Evolutionary conservation across 768 basidiomycete genomes (phyloP).

Genomic region (Galerina marginata): DNA sequence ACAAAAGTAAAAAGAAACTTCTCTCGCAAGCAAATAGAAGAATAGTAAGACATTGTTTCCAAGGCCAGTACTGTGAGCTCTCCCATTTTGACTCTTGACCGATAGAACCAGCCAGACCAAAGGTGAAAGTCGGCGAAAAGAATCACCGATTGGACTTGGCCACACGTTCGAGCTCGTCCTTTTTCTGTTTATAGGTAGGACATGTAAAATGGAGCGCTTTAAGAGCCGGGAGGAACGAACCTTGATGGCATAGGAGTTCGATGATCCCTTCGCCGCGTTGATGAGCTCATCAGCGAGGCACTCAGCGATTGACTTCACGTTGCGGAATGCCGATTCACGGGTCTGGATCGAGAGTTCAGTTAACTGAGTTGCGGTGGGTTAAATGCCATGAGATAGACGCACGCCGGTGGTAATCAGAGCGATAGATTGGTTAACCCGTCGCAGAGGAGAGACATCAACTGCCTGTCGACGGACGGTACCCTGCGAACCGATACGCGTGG

Average conservation of each 20-base stretch:
- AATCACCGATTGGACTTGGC: slow-evolving; percentile 99
- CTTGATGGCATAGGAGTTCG: slow-evolving; percentile 99
- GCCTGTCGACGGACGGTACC: slow-evolving; percentile 99
- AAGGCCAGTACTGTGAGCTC: slow-evolving; percentile 17
- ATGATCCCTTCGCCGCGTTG: slow-evolving; percentile 99
- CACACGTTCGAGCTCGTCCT: slow-evolving; percentile 99
- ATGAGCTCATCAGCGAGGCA: slow-evolving; percentile 99
- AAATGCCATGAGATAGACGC: slow-evolving; percentile 39
- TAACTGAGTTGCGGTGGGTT: not conserved
- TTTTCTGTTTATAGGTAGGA: slow-evolving; percentile 66
- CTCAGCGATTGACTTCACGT: slow-evolving; percentile 99
- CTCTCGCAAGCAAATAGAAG: slow-evolving; percentile 23
- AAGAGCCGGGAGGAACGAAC: slow-evolving; percentile 40
- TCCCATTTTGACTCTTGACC: slow-evolving; percentile 28
- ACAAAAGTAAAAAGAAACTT: slow-evolving; percentile 20
- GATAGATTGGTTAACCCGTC: slow-evolving; percentile 97
- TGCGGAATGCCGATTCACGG: slow-evolving; percentile 99
- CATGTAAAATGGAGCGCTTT: not conserved
- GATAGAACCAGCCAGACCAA: slow-evolving; percentile 31
- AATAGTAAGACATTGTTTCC: slow-evolving; percentile 20
- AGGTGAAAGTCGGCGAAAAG: slow-evolving; percentile 17
- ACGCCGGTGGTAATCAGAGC: slow-evolving; percentile 95
- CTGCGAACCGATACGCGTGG: slow-evolving; percentile 99
- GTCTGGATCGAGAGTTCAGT: slow-evolving; percentile 58
- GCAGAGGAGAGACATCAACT: slow-evolving; percentile 98